phyloP scores from a whole-genome alignment of 1,284 basidiomycete species.

The Sutorius eximius region DNA sequence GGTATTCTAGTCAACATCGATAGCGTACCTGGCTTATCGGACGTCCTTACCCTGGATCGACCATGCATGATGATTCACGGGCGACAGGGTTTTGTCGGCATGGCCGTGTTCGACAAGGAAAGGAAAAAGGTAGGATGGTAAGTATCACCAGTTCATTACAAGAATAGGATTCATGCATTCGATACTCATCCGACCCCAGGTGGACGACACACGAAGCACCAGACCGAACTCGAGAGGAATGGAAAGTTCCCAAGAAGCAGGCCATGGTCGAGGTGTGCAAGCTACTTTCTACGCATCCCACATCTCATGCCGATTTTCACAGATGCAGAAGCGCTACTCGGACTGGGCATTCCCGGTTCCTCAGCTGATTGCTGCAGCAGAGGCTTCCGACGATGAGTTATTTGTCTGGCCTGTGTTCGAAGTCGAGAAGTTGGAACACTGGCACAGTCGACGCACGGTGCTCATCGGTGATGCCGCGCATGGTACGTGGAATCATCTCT shows the following conservation, averaged over 20 bases:
- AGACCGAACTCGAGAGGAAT: constrained; percentile 31
- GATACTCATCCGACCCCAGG: constrained; percentile 15
- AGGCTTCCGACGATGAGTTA: constrained; percentile 13
- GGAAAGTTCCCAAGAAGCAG: constrained; percentile 28
- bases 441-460: constrained; percentile 30
- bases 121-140: constrained; percentile 28
- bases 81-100: constrained; percentile 31
- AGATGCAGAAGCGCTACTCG: constrained; percentile 31
- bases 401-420: constrained; percentile 33
- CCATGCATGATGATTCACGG: constrained; percentile 35
- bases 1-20: constrained; percentile 24
- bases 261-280: constrained; percentile 19
- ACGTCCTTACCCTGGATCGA: constrained; percentile 18
- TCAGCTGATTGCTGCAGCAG: constrained; percentile 26
- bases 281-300: neutral
- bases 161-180: neutral
- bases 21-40: constrained; percentile 23
- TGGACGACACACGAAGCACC: constrained; percentile 32
- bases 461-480: constrained; percentile 36
- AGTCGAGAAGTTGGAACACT: constrained; percentile 25
- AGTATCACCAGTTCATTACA: neutral
- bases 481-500: constrained; percentile 18
- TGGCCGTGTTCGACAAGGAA: constrained; percentile 29
- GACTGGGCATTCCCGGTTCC: constrained; percentile 34
- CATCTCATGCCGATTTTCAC: neutral